Evolutionary conservation across 495 filamentous ascomycete genomes (phyloP), one percentile per base, ranked within the genome.

Genomic region (Aspergillus panamensis): DNA sequence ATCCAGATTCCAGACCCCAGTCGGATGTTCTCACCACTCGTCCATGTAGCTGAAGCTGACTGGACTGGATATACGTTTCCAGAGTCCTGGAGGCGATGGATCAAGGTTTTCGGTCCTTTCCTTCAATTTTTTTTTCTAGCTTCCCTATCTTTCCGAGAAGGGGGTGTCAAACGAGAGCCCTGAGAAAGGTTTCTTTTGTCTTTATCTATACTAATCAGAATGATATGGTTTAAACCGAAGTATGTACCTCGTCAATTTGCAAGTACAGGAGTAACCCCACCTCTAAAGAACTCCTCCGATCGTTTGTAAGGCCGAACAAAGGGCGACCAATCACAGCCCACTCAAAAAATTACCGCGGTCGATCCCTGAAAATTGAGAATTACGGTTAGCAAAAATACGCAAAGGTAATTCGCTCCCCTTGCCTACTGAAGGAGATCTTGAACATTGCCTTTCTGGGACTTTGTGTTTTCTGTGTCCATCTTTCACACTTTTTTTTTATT

Each of bases 251-350:
- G n/a, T n/a, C n/a, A n/a, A n/a, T n/a, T n/a, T n/a, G n/a, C n/a
- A n/a, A n/a, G n/a, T n/a, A n/a, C n/a, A n/a, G n/a, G n/a, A n/a
- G n/a, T n/a, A 25, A 39, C 35, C 35, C 35, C 35, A 39, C 35
- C 35, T 20, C 6, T 6, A 20, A 45, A n/a, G 42, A 45, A 45
- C 42, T 44, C 13, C 40, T 44, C 40, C 17, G 8, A 16, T 20
- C 10, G 47, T 16, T 13, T 39, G 55, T 58, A 58, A 44, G 55
- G 48, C 57, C 20, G 51, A 53, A 59, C 57, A 59, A 53, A 32
- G 49, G 39, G 8, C 1, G 35, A 21, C 55, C 55, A 58, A 58
- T 51, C 21, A 58, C n/a, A 1, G 8, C 19, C 2, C 6, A 0
- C 25, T n/a, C 9, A 45, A 45, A 20, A 21, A 48, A 48, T 44